Evolutionary conservation across 139 green algal species (phyloP).

Genomic region (Desmodesmus armatus): DNA sequence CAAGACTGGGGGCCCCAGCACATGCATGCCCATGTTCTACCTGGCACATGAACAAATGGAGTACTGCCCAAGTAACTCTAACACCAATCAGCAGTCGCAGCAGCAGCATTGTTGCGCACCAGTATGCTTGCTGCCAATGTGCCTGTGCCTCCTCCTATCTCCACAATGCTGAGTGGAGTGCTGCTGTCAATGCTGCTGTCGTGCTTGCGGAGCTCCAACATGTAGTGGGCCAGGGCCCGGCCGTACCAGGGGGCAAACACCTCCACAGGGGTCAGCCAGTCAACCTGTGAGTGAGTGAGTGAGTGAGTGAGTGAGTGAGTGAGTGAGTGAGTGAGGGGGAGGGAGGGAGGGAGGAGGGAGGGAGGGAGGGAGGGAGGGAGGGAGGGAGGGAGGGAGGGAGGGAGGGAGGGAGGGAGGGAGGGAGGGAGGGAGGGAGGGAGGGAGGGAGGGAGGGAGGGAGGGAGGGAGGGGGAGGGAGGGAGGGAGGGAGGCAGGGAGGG

Average conservation of each 20-base stretch:
- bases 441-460: too few relatives aligned
- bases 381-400: background rate
- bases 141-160: conserved; percentile 88
- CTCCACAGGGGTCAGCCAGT: conserved; percentile 86
- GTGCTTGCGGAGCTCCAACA: conserved; percentile 33
- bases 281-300: conserved; percentile 48
- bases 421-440: too few relatives aligned
- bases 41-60: background rate
- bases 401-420: too few relatives aligned
- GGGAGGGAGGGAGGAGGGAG: too few relatives aligned
- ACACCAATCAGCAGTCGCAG: background rate
- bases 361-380: too few relatives aligned
- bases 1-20: too few relatives aligned
- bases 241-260: conserved; percentile 87
- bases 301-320: too few relatives aligned
- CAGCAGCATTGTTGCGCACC: conserved; percentile 51
- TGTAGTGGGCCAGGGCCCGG: conserved; percentile 61
- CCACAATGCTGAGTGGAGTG: conserved; percentile 72
- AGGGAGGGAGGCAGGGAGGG: too few relatives aligned
- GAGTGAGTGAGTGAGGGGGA: too few relatives aligned
- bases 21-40: too few relatives aligned
- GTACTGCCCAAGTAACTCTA: background rate
- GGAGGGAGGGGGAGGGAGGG: too few relatives aligned
- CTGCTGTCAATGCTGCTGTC: background rate
- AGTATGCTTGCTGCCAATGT: conserved; percentile 81